Evolutionary conservation across 257 asterid genomes (phyloP), one percentile per base, ranked within the genome.

Genomic region (Datura wrightii): DNA sequence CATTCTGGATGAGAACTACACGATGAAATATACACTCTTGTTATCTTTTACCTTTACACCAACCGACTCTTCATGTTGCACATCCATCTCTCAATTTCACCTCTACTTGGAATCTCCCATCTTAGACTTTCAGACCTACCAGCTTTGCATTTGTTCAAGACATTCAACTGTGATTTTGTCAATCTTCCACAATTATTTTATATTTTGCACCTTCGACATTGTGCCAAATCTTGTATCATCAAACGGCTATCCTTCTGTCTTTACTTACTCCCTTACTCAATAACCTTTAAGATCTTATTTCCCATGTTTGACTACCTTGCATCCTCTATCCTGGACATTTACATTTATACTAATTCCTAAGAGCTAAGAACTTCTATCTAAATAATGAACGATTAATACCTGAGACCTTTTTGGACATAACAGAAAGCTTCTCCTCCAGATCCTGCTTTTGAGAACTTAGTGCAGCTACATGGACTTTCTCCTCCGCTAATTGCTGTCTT

Each of bases 401-500:
- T 92, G 93, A 89, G 84, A 86, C 87, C 85, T 79, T 90, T 83
- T 89, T 86, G 79, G 96, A 88, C 85, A 90, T 56, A 76, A 93
- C 83, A 41, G 92, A 92, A 87, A 97, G 92, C 91, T 95, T 93
- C 85, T 94, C 95, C 90, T 95, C 98, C 89, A 97, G 86, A 87
- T 91, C 97, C 89, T 89, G 97, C 89, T 93, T 95, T 88, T 94
- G 91, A 83, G 89, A 85, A 80, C 86, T 79, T 84, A 97, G 96
- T 85, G 89, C 86, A 87, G 98, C 88, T 86, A 88, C 80, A 34
- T 84, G 96, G 48, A 91, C 90, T 85, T 90, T 92, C 92, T 93
- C 98, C 89, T 91, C 98, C 54, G 84, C 93, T 89, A 94, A 88
- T 14, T 84, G 89, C 78, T 91, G 95, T 85, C 79, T 90, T 88